Conservation (phyloP, 768 basidiomycete genomes). For the Pisolithus sp. region DNA sequence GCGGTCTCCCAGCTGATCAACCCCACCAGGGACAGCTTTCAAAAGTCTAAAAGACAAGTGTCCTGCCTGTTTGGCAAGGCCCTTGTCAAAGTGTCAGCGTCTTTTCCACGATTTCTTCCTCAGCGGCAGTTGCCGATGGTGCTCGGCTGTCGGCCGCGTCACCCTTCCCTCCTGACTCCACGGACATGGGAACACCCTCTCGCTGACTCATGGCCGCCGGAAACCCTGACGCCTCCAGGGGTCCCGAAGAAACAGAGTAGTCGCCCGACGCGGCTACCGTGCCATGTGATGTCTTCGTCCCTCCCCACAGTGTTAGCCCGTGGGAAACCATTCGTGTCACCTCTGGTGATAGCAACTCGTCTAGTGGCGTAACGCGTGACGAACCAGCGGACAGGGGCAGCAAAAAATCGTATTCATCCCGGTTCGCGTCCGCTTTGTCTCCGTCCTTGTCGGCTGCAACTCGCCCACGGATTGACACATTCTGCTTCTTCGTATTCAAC, state of each 20-base stretch:
- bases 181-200: too few species aligned
- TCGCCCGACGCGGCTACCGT: background rate
- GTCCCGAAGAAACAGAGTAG: too few species aligned
- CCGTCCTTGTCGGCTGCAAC: slow-evolving; percentile 10
- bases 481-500: slow-evolving; percentile 34
- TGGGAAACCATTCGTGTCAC: slow-evolving; percentile 41
- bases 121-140: background rate
- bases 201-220: too few species aligned
- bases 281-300: background rate
- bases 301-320: slow-evolving; percentile 47
- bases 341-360: slow-evolving; percentile 42
- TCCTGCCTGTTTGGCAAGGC: background rate
- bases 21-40: background rate
- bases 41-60: background rate
- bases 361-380: slow-evolving; percentile 35
- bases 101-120: slow-evolving; percentile 19
- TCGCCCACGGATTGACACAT: slow-evolving; percentile 34
- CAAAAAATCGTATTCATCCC: slow-evolving; percentile 50
- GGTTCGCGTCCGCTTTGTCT: slow-evolving; percentile 15
- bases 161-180: too few species aligned
- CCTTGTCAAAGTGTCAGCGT: slow-evolving; percentile 9
- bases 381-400: slow-evolving; percentile 35
- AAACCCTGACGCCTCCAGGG: too few species aligned
- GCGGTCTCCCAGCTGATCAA: too few species aligned
- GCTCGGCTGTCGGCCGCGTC: too few species aligned